Evolutionary conservation across 148 eudicot genomes (phyloP), one percentile per base, ranked within the genome.

Genomic region (Dianthus caryophyllus): DNA sequence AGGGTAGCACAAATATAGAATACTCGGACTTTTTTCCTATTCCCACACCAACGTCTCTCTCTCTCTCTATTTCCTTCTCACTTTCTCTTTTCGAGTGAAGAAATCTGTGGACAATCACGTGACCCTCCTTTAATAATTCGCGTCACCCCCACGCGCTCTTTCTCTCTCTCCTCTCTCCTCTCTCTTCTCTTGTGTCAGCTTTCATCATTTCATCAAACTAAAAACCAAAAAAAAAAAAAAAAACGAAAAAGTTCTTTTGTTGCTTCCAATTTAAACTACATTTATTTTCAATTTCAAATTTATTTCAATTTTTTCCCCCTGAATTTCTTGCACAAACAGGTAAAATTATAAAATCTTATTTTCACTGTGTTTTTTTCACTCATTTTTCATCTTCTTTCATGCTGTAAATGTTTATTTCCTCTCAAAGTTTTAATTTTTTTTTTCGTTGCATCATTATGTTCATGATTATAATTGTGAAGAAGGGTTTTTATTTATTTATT

Each of bases 281-380:
- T n/a, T n/a, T n/a, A n/a, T n/a, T n/a, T n/a, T n/a, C n/a, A n/a
- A 68, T 39, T 9, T 15, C 33, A 1, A 39, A 17, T 18, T 5
- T 13, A 44, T 13, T 29, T 26, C 17, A 24, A 22, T 27, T 13
- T 39, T 31, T 43, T 33, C 7, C 38, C 65, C 57, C n/a, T 21
- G 43, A 68, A 13, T 18, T 29, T 44, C 30, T 59, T 4, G 7
- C 16, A 15, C 17, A 53, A 9, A 0, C 3, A 52, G 20, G 9
- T 30, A 16, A 38, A n/a, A 36, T 9, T 44, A 67, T 69, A 51
- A 84, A 83, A 81, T 84, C 88, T 67, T 60, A 24, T 48, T 69
- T 56, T 63, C 7, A 33, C 21, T 72, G 25, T 65, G 70, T 64
- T 66, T 64, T 22, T 61, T 76, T 44, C 20, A 12, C 11, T 46